These are phyloP conservation scores for Tuber calosporum DNA, from an alignment of 495 filamentous ascomycete species.

Conservation along the genomic window DNA sequence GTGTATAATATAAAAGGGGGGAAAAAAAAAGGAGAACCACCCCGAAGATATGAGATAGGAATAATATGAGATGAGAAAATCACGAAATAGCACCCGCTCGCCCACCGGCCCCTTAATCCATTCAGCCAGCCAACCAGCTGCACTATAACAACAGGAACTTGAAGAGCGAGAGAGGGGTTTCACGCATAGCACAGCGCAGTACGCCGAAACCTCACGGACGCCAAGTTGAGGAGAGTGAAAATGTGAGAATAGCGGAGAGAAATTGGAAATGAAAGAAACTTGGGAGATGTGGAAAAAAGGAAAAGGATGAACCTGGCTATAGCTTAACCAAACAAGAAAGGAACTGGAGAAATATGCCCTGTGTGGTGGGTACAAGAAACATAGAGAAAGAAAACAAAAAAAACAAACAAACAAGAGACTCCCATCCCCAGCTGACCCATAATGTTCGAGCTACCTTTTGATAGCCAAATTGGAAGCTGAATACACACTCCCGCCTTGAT, in stretches of 20 bases:
- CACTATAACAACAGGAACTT: neutral
- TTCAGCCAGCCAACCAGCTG: neutral
- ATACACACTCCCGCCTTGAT: neutral
- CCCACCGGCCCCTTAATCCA: neutral
- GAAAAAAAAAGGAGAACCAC: neutral
- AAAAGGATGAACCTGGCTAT: neutral
- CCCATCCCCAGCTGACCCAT: constrained; percentile 18
- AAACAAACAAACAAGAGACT: constrained; percentile 27
- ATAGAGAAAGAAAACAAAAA: constrained; percentile 7
- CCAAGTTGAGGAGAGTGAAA: neutral
- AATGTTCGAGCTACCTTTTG: neutral
- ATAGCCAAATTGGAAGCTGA: neutral
- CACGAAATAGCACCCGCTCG: constrained; percentile 5
- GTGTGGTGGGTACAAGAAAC: neutral
- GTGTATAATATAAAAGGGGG: neutral
- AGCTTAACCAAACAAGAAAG: constrained; percentile 13
- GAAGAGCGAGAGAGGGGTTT: constrained; percentile 1
- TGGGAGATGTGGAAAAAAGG: neutral
- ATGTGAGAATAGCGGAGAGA: neutral
- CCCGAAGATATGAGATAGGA: neutral
- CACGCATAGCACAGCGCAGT: neutral
- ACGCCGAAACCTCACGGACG: neutral
- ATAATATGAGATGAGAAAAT: neutral
- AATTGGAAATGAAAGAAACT: constrained; percentile 9
- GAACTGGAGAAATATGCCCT: constrained; percentile 3